Evolutionary conservation across 2,329 filamentous ascomycete genomes (phyloP), one percentile per base, ranked within the genome.

Genomic region (Hyphodiscus sp.): DNA sequence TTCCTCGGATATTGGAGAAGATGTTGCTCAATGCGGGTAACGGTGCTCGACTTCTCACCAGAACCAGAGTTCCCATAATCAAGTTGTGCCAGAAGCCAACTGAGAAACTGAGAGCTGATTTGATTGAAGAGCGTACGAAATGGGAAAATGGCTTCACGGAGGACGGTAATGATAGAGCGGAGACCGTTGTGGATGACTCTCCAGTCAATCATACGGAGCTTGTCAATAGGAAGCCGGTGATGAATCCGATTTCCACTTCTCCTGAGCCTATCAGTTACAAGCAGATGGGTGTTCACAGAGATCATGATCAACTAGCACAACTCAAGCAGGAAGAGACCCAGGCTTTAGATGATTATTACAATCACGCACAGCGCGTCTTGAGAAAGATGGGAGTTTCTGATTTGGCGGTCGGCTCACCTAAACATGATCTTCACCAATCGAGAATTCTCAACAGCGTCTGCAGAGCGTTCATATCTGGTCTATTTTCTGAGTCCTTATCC

Each of bases 41-140:
- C 59, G 89, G 89, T 2, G 90, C 88, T 16, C 81, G 89, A 4
- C 75, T 95, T 2, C 76, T 96, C 2, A 87, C 86, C 1, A 81
- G 83, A 51, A 94, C 90, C 1, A 79, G 90, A 57, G 86, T 95
- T 2, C 89, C 91, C 0, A 95, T 96, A 60, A 85, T 96, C 67
- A 94, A 95, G 66, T 77, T 96, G 16, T 95, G 90, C 64, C 79
- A 92, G 67, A 79, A 73, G 43, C 90, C 90, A 1, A 76, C 80
- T 0, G 69, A 77, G 1, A 74, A 78, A 53, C 74, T 95, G 1
- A 78, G 78, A 15, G 67, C 73, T 10, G 82, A 81, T 52, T 75
- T 95, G 5, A 65, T 80, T 4, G 77, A 82, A 33, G 85, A 87
- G 62, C 80, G 87, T 7, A 70, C 74, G 44, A 89, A 84, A 63